A percentile compares a stretch with the other conserved stretches of the same genome.
These are phyloP conservation scores for Kernera saxatilis DNA, from an alignment of 345 rosid genomes.

Conservation along the genomic window DNA sequence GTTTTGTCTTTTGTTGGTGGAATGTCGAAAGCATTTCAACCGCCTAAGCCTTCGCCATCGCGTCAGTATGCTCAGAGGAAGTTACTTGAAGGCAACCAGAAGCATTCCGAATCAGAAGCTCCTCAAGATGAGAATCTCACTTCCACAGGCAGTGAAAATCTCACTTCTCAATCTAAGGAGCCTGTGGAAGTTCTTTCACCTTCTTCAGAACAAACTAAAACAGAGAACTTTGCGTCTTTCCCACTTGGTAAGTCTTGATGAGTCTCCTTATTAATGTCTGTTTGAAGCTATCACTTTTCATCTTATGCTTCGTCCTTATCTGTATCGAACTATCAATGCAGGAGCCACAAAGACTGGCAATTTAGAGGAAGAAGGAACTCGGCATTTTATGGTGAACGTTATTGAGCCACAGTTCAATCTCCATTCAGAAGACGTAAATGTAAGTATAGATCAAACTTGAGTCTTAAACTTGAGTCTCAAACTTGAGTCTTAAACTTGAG, in stretches of 20 bases:
- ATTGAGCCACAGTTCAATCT: constrained; percentile 98
- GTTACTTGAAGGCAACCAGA: constrained; percentile 62
- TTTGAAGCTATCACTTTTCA: neutral
- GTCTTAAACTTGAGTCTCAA: neutral
- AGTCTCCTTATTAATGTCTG: neutral
- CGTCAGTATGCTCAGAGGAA: constrained; percentile 84
- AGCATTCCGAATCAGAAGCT: constrained; percentile 36
- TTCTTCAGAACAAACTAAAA: constrained; percentile 35
- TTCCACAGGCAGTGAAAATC: constrained; percentile 24
- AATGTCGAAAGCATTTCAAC: constrained; percentile 82
- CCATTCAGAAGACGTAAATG: constrained; percentile 96
- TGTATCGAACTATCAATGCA: constrained; percentile 35
- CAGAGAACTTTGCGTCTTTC: constrained; percentile 44
- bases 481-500: neutral
- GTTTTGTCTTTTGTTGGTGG: constrained; percentile 92
- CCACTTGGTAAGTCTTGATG: constrained; percentile 44
- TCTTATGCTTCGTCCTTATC: neutral
- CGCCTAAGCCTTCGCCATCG: constrained; percentile 87
- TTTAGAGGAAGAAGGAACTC: constrained; percentile 70
- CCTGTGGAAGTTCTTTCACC: constrained; percentile 40
- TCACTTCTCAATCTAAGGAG: constrained; percentile 39
- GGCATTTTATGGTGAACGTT: constrained; percentile 93
- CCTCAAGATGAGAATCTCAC: constrained; percentile 40
- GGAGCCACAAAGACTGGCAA: constrained; percentile 43
- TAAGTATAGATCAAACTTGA: constrained; percentile 38